Conservation (phyloP, 108 stramenopile genomes). For the Cylindrotheca fusiformis region DNA sequence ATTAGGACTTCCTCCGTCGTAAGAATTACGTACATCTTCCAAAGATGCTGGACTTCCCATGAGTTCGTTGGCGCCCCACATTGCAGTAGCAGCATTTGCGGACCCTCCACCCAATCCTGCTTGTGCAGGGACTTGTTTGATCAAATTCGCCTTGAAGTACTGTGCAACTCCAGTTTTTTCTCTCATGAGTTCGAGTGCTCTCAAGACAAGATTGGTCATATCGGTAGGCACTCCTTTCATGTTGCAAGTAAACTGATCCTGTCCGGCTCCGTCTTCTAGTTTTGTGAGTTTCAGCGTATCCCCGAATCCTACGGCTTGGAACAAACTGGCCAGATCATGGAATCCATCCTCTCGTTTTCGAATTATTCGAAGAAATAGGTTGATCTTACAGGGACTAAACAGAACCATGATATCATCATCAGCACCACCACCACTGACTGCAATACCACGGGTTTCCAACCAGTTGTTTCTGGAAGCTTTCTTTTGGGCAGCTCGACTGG, state of each 20-base stretch:
- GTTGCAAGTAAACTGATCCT: constrained; percentile 82
- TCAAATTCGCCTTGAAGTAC: constrained; percentile 78
- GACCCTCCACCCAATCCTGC: constrained; percentile 95
- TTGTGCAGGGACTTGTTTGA: constrained; percentile 89
- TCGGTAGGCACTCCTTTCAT: constrained; percentile 90
- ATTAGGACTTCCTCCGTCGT: background rate
- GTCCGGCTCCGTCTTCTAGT: constrained; percentile 36
- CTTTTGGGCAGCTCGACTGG: background rate
- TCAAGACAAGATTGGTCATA: constrained; percentile 81
- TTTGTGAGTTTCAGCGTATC: constrained; percentile 73
- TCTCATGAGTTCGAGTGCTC: constrained; percentile 88
- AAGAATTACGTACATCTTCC: constrained; percentile 49
- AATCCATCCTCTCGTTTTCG: constrained; percentile 88
- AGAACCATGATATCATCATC: constrained; percentile 37
- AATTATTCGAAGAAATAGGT: constrained; percentile 95
- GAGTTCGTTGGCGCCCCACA: constrained; percentile 92
- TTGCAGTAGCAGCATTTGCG: constrained; percentile 93
- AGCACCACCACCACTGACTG: background rate
- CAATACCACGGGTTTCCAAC: background rate
- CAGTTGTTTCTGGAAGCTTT: background rate
- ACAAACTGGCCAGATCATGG: constrained; percentile 94
- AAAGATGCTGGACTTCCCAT: constrained; percentile 81
- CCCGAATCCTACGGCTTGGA: constrained; percentile 93
- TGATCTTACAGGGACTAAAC: constrained; percentile 95
- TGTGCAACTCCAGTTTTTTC: constrained; percentile 61